Evolutionary conservation across 352 stramenopile genomes (phyloP).

Genomic region (Globisporangium ultimum): DNA sequence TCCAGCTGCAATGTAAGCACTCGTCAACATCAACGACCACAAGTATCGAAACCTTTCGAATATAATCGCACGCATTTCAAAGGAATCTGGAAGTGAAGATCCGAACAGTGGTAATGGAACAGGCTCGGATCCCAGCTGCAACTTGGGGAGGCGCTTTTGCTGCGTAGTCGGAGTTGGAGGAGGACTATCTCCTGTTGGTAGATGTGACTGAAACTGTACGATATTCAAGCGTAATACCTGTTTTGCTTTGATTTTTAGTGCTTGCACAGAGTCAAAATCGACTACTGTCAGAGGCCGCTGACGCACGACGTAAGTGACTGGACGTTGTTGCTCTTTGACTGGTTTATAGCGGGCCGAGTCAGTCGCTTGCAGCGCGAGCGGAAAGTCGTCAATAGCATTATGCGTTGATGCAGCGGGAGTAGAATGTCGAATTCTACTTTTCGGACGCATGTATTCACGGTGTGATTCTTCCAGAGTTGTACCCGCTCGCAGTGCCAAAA

Average conservation of each 20-base stretch:
- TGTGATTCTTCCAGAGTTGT: not conserved
- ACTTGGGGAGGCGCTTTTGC: not conserved
- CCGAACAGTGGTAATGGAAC: constrained; percentile 27
- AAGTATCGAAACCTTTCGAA: constrained; percentile 33
- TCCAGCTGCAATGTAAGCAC: not conserved
- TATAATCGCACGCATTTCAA: constrained; percentile 20
- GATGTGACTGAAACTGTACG: not conserved
- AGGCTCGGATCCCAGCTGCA: not conserved
- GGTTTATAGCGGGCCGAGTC: constrained; percentile 3
- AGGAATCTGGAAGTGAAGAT: constrained; percentile 24
- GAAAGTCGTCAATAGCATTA: constrained; percentile 7
- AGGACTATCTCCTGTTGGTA: not conserved
- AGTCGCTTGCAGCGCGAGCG: not conserved
- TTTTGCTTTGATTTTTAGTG: not conserved
- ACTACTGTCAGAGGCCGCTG: constrained; percentile 29
- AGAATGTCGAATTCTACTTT: constrained; percentile 4
- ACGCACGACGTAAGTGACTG: constrained; percentile 21
- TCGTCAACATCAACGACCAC: constrained; percentile 39
- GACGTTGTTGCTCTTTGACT: constrained; percentile 7
- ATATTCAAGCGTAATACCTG: not conserved
- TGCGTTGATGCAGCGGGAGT: constrained; percentile 4
- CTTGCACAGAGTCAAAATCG: constrained; percentile 16
- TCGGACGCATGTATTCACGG: not conserved
- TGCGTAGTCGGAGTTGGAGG: not conserved
- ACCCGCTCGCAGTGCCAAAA: not conserved